phyloP scores from a whole-genome alignment of 768 basidiomycete genomes.

The Lepiota subincarnata region DNA sequence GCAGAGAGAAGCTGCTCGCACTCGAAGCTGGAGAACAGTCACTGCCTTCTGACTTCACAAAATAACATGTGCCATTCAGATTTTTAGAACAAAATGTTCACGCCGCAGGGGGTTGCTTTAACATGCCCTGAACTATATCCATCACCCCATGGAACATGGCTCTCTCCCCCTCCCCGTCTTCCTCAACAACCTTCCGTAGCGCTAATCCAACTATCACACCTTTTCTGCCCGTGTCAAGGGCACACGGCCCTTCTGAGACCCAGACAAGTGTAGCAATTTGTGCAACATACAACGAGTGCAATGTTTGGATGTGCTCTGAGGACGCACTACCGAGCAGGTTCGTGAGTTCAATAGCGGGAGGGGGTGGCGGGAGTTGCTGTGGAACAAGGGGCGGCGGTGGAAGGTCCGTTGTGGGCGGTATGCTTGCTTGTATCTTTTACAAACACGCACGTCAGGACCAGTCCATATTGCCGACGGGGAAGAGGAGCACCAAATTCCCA shows the following conservation, averaged over 20 bases:
- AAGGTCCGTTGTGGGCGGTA: slow-evolving; percentile 62
- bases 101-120: slow-evolving; percentile 18
- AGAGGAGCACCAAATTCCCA: slow-evolving; percentile 65
- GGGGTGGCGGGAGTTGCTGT: slow-evolving; percentile 50
- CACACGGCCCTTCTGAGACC: slow-evolving; percentile 42
- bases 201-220: slow-evolving; percentile 77
- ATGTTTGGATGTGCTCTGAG: slow-evolving; percentile 60
- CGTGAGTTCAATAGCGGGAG: slow-evolving; percentile 70
- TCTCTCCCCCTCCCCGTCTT: slow-evolving; percentile 35
- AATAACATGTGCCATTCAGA: not conserved
- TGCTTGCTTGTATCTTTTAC: slow-evolving; percentile 72
- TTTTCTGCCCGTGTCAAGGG: slow-evolving; percentile 41
- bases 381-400: slow-evolving; percentile 34
- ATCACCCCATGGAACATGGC: slow-evolving; percentile 48
- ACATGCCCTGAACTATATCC: slow-evolving; percentile 36
- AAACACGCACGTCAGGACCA: slow-evolving; percentile 3
- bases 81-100: not conserved
- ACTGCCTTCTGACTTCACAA: not conserved
- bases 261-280: slow-evolving; percentile 87
- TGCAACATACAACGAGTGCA: slow-evolving; percentile 79
- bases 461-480: not conserved
- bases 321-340: slow-evolving; percentile 75
- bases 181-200: slow-evolving; percentile 35
- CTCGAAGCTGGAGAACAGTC: slow-evolving; percentile 34
- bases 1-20: slow-evolving; percentile 33